Evolutionary conservation across 2,329 filamentous ascomycete species (phyloP).

Genomic region (Shiraia bambusicola): DNA sequence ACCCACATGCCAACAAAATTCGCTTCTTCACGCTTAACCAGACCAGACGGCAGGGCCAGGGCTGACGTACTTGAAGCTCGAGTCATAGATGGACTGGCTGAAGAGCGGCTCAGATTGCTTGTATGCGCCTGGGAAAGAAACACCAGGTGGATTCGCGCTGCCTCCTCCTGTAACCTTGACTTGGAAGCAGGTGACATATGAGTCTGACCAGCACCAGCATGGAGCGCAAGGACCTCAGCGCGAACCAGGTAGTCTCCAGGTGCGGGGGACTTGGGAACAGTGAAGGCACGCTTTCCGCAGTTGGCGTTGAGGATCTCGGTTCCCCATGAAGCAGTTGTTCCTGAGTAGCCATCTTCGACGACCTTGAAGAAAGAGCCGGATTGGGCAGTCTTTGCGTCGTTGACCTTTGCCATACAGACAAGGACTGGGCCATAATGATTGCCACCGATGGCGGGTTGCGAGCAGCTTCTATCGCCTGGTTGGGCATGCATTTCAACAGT

Average conservation of each 20-base stretch:
- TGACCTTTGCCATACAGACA: slow-evolving; percentile 44
- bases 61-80: slow-evolving; percentile 38
- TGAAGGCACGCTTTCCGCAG: slow-evolving; percentile 41
- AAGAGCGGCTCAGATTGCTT: slow-evolving; percentile 39
- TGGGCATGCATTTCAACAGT: slow-evolving; percentile 45
- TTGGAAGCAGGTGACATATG: slow-evolving; percentile 44
- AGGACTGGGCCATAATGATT: slow-evolving; percentile 44
- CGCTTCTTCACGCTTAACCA: slow-evolving; percentile 20
- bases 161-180: slow-evolving; percentile 42
- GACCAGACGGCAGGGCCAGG: slow-evolving; percentile 38
- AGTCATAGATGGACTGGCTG: slow-evolving; percentile 37
- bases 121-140: slow-evolving; percentile 40
- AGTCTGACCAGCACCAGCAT: slow-evolving; percentile 33
- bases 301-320: slow-evolving; percentile 44
- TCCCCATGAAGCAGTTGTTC: slow-evolving; percentile 39
- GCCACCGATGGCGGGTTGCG: slow-evolving; percentile 39
- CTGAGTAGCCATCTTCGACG: slow-evolving; percentile 41
- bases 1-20: background rate
- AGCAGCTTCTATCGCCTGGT: slow-evolving; percentile 34
- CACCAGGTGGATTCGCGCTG: slow-evolving; percentile 35
- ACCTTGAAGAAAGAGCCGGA: slow-evolving; percentile 42
- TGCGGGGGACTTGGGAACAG: slow-evolving; percentile 38
- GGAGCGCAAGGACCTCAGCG: slow-evolving; percentile 38
- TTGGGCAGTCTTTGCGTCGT: slow-evolving; percentile 36
- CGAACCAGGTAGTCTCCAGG: slow-evolving; percentile 39